phyloP scores from a whole-genome alignment of 768 basidiomycete genomes.

The Dentipellis sp. region DNA sequence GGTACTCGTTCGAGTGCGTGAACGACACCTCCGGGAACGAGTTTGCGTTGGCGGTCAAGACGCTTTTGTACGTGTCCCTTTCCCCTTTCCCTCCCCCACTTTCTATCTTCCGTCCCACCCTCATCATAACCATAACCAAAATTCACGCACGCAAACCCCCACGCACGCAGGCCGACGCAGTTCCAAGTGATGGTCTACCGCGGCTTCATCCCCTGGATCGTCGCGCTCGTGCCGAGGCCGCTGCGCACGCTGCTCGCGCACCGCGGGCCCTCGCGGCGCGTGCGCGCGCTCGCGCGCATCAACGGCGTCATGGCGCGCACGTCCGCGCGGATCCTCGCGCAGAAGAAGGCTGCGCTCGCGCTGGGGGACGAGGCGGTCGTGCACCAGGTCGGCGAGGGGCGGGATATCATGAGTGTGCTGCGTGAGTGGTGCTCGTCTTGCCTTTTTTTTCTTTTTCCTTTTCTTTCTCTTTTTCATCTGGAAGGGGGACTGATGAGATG shows the following conservation, averaged over 20 bases:
- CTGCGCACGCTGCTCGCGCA: not conserved
- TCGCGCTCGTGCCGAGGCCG: not conserved
- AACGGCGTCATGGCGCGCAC: constrained; percentile 22
- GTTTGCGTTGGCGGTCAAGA: constrained; percentile 16
- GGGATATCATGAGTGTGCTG: constrained; percentile 40
- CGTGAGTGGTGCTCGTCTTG: constrained; percentile 29
- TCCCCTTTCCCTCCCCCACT: not conserved
- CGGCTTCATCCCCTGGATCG: not conserved
- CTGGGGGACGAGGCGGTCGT: constrained; percentile 22
- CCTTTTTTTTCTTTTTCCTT: too few relatives aligned
- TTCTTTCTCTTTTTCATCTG: not conserved
- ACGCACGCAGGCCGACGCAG: not conserved
- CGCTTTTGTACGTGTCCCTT: not conserved
- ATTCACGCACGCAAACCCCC: not conserved
- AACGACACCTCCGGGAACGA: constrained; percentile 15
- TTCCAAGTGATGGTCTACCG: not conserved
- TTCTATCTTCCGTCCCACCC: too few relatives aligned
- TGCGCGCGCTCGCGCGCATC: constrained; percentile 23
- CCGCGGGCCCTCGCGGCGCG: constrained; percentile 15
- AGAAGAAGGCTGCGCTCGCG: constrained; percentile 28
- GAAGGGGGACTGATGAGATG: not conserved
- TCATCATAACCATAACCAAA: too few relatives aligned
- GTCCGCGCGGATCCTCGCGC: constrained; percentile 18
- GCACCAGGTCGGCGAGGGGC: constrained; percentile 19
- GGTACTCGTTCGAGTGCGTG: not conserved